A percentile compares a stretch with the other conserved stretches of the same genome.
Conservation (phyloP, 192 early-diverging fungal genomes). For the Cladochytrium replicatum region DNA sequence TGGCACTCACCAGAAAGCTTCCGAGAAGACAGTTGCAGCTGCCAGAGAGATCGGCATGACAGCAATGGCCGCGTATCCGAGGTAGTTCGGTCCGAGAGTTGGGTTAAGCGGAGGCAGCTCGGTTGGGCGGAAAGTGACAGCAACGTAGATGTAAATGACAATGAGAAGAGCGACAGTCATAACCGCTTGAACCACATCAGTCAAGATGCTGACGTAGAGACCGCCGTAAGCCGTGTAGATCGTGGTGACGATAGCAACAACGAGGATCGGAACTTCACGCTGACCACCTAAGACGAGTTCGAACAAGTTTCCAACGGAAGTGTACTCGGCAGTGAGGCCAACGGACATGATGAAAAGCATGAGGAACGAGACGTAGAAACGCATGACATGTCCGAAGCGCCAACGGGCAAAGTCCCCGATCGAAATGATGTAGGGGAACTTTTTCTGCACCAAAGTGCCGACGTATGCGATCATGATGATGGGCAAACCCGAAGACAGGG, state of each 20-base stretch:
- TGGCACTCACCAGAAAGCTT: constrained; percentile 44
- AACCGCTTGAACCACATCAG: constrained; percentile 32
- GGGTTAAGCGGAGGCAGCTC: constrained; percentile 11
- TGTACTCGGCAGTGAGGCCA: constrained; percentile 26
- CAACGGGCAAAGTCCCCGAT: constrained; percentile 18
- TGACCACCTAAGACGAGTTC: constrained; percentile 15
- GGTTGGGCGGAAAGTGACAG: constrained; percentile 17
- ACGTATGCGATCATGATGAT: constrained; percentile 27
- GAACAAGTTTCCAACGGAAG: constrained; percentile 29
- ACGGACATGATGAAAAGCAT: constrained; percentile 33
- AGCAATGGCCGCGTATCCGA: constrained; percentile 27
- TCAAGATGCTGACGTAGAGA: constrained; percentile 35
- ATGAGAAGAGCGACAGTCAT: constrained; percentile 16
- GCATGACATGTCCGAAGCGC: constrained; percentile 24
- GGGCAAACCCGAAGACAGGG: constrained; percentile 29
- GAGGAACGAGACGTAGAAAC: constrained; percentile 24
- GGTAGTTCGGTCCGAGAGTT: constrained; percentile 20
- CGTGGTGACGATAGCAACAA: constrained; percentile 33
- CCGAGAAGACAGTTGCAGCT: constrained; percentile 32
- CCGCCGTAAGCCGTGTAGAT: constrained; percentile 35
- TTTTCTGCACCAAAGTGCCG: constrained; percentile 18
- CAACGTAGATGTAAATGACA: constrained; percentile 28
- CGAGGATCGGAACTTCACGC: constrained; percentile 24
- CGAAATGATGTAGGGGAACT: constrained; percentile 20
- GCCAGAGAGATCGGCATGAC: constrained; percentile 29